Percentiles rank a stretch among this genome's conserved stretches.
These are phyloP conservation scores for Ichthyophthirius multifiliis DNA, from an alignment of 169 alveolate genomes.

Conservation along the genomic window DNA sequence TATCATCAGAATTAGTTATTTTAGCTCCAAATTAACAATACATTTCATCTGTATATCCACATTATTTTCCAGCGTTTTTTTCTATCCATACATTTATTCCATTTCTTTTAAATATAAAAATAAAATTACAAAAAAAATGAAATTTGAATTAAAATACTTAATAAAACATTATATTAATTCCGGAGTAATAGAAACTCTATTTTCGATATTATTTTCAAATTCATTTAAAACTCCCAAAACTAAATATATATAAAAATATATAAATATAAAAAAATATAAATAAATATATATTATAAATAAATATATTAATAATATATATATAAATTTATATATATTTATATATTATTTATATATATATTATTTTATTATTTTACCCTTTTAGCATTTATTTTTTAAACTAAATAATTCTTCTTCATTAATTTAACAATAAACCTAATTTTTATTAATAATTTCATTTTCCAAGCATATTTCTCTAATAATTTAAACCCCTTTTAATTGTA, in stretches of 20 bases:
- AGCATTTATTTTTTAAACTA: not conserved
- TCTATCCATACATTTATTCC: conserved; percentile 2
- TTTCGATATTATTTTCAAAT: not conserved
- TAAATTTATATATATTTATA: no score
- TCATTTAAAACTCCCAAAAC: conserved; percentile 1
- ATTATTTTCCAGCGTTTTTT: not conserved
- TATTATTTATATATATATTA: not conserved
- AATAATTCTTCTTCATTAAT: no score
- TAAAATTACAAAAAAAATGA: not conserved
- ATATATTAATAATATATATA: no score
- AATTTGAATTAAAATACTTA: not conserved
- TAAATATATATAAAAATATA: not conserved
- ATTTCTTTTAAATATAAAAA: not conserved
- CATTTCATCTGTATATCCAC: not conserved
- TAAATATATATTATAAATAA: no score
- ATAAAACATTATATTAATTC: not conserved
- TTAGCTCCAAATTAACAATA: not conserved
- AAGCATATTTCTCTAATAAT: not conserved
- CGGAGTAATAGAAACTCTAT: not conserved
- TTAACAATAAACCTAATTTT: no score
- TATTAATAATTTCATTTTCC: not conserved
- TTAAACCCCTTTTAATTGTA: no score
- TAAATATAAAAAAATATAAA: no score
- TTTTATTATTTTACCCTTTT: not conserved
- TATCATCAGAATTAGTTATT: not conserved